Percentiles rank a stretch among this genome's conserved stretches.
These are phyloP conservation scores for Fagus sylvatica DNA, from an alignment of 306 rosid genomes.

Conservation along the genomic window DNA sequence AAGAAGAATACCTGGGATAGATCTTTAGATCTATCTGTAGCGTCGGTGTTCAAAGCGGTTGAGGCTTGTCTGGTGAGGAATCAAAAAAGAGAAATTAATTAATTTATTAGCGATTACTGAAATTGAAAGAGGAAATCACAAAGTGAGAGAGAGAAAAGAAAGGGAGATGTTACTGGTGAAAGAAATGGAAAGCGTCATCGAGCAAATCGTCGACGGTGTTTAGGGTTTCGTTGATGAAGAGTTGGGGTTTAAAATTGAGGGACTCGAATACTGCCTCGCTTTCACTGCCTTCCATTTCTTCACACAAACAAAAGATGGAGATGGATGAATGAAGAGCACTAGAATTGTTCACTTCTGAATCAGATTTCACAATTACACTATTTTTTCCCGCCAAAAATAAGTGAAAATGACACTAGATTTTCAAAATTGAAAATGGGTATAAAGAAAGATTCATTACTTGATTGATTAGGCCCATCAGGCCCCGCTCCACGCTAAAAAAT, in stretches of 20 bases:
- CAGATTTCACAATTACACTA: no score
- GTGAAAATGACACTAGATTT: no score
- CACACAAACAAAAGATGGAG: not conserved
- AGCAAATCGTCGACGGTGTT: conserved; percentile 62
- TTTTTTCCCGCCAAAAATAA: no score
- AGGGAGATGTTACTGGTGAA: conserved; percentile 39
- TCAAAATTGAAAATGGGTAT: no score
- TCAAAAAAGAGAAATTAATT: not conserved
- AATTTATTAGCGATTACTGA: not conserved
- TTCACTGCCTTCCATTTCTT: conserved; percentile 33
- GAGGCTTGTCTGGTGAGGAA: conserved; percentile 62
- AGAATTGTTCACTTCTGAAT: not conserved
- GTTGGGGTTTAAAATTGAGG: conserved; percentile 68
- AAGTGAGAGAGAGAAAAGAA: not conserved
- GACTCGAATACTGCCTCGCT: conserved; percentile 65
- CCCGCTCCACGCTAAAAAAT: no score
- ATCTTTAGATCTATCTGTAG: conserved; percentile 55
- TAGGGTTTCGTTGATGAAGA: conserved; percentile 70
- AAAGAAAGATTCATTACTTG: no score
- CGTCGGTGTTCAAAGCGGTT: conserved; percentile 37
- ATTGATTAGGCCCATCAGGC: no score
- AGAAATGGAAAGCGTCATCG: conserved; percentile 63
- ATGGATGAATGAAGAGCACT: no score
- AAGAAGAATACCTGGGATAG: conserved; percentile 45
- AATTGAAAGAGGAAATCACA: not conserved